Percentiles rank a stretch among this genome's conserved stretches.
These are phyloP conservation scores for Rhizopogon vesiculosus DNA, from an alignment of 768 basidiomycete species.

Conservation along the genomic window DNA sequence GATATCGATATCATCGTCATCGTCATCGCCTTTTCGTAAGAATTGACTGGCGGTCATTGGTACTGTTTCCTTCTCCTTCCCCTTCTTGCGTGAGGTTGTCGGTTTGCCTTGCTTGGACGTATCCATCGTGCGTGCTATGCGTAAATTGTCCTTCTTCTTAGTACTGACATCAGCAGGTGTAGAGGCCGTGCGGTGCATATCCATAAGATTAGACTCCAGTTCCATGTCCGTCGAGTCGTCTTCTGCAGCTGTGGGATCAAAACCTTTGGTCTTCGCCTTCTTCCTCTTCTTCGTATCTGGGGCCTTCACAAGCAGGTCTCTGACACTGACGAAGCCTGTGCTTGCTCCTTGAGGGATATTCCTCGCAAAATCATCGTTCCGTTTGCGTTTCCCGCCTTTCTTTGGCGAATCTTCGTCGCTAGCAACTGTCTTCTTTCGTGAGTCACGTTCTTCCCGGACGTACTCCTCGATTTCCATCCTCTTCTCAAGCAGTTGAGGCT, in stretches of 20 bases:
- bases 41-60: conserved; percentile 36
- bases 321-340: conserved; percentile 67
- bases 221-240: conserved; percentile 70
- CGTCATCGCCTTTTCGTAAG: conserved; percentile 42
- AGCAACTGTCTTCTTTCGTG: conserved; percentile 26
- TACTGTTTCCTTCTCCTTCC: conserved; percentile 20
- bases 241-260: conserved; percentile 46
- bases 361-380: conserved; percentile 59
- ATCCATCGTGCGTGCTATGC: conserved; percentile 42
- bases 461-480: conserved; percentile 79
- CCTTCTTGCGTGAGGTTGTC: conserved; percentile 11
- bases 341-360: conserved; percentile 75
- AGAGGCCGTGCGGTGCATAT: conserved; percentile 47
- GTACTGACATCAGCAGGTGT: conserved; percentile 25
- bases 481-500: conserved; percentile 76
- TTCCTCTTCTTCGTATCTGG: conserved; percentile 41
- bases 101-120: conserved; percentile 17
- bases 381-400: conserved; percentile 57
- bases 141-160: conserved; percentile 33
- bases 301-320: conserved; percentile 53
- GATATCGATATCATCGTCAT: conserved; percentile 53
- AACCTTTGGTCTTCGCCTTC: conserved; percentile 33
- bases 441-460: conserved; percentile 44
- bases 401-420: conserved; percentile 25
- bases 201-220: conserved; percentile 51